phyloP scores from a whole-genome alignment of 352 stramenopile genomes.

The Albugo candida region DNA sequence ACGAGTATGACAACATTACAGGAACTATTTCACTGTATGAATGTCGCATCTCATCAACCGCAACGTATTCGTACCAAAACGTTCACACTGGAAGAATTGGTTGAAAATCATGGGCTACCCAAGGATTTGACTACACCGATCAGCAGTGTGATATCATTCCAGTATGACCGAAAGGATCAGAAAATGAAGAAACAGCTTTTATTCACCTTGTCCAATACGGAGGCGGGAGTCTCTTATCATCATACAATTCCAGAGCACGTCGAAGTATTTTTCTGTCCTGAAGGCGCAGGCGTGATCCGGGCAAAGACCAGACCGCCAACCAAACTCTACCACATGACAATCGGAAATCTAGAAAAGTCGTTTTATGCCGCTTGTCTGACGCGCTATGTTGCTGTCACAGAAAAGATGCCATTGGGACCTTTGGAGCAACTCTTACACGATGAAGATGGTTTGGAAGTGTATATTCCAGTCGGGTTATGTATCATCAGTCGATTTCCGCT shows the following conservation, averaged over 20 bases:
- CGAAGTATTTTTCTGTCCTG: slow-evolving; percentile 60
- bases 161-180: slow-evolving; percentile 28
- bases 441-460: slow-evolving; percentile 63
- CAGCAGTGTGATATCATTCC: slow-evolving; percentile 52
- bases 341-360: slow-evolving; percentile 57
- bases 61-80: slow-evolving; percentile 51
- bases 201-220: slow-evolving; percentile 40
- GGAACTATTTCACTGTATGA: slow-evolving; percentile 80
- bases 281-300: slow-evolving; percentile 32
- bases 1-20: slow-evolving; percentile 68
- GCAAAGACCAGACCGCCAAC: slow-evolving; percentile 32
- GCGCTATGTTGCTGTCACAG: slow-evolving; percentile 47
- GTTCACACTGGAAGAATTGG: slow-evolving; percentile 41
- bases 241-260: slow-evolving; percentile 67
- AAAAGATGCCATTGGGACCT: slow-evolving; percentile 39
- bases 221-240: slow-evolving; percentile 46
- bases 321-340: slow-evolving; percentile 67
- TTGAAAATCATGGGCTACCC: slow-evolving; percentile 30
- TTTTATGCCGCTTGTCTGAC: slow-evolving; percentile 72
- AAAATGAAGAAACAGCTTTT: slow-evolving; percentile 48
- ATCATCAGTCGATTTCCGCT: slow-evolving; percentile 67
- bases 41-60: slow-evolving; percentile 59
- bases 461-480: slow-evolving; percentile 52
- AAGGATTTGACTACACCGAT: slow-evolving; percentile 6
- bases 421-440: slow-evolving; percentile 64